Base-by-base conservation (phyloP, 331 rosid genomes). In the Malus hybrid region DNA sequence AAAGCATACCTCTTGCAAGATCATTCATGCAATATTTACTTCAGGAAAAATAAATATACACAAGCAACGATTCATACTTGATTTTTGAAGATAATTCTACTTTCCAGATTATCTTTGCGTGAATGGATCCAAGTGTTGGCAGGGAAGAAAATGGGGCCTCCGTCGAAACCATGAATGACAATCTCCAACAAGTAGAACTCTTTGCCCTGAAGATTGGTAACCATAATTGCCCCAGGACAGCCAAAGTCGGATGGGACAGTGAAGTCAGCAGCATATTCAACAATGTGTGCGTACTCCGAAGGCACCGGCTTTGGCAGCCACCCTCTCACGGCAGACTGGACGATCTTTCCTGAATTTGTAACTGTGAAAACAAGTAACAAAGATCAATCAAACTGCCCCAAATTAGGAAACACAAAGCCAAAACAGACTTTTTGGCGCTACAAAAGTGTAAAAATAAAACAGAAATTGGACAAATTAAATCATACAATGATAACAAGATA, bases 111-210 rank as follows among this genome's bases (percentile, higher is more conserved):
- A 71, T 88, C 86, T 8, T 83, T 92, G 6, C 79, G 76, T 0
- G 99, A 90, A 83, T 94, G 97, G 78, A 92, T 90, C 99, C 97
- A 94, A 0, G 97, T 87, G 76, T 88, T 89, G 14, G 97, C 97
- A 4, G 88, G 96, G 81, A 94, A 94, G 92, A 92, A 94, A 66
- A 92, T 22, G 31, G 99, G 97, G 29, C 91, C 96, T 34, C 54
- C 84, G 5, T 73, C 80, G 80, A 94, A 89, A 52, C 97, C 99
- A 74, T 90, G 95, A 74, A 92, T 65, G 78, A 86, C 80, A 71
- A 90, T 85, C 71, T 90, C 86, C 80, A 89, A 18, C 62, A 95
- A 82, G 85, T 82, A 90, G 79, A 92, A 95, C 85, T 95, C 99
- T 77, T 86, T 92, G 12, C 76, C 75, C 42, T 84, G 97, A 71